These are phyloP conservation scores for Eucalyptus pauciflora DNA, from an alignment of 345 rosid genomes.

Conservation along the genomic window DNA sequence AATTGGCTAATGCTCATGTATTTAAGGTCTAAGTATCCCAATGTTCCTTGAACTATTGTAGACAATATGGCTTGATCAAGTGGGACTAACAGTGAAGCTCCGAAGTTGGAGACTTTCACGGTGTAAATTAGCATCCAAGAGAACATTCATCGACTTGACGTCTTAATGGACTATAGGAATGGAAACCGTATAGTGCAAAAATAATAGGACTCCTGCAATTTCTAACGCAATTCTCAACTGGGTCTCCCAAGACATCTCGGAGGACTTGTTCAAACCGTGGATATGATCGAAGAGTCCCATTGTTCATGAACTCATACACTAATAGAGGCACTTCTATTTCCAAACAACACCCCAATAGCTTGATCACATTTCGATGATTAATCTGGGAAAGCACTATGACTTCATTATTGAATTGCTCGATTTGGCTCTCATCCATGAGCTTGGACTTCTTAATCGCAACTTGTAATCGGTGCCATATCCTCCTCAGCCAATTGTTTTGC, in stretches of 20 bases:
- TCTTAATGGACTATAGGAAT: slow-evolving; percentile 24
- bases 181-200: slow-evolving; percentile 14
- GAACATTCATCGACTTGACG: slow-evolving; percentile 25
- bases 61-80: slow-evolving; percentile 25
- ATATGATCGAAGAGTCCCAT: slow-evolving; percentile 26
- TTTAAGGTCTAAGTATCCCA: slow-evolving; percentile 35
- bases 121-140: slow-evolving; percentile 19
- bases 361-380: slow-evolving; percentile 33
- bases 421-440: slow-evolving; percentile 18
- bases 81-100: slow-evolving; percentile 27
- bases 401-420: slow-evolving; percentile 34
- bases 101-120: slow-evolving; percentile 33
- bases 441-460: slow-evolving; percentile 39
- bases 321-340: slow-evolving; percentile 32
- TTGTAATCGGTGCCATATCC: slow-evolving; percentile 35
- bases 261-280: slow-evolving; percentile 1
- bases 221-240: slow-evolving; percentile 19
- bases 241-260: slow-evolving; percentile 9
- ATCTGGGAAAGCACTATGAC: slow-evolving; percentile 28
- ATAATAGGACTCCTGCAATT: slow-evolving; percentile 15
- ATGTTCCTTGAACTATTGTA: slow-evolving; percentile 33
- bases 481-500: slow-evolving; percentile 19
- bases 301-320: slow-evolving; percentile 23
- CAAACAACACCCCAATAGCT: slow-evolving; percentile 29
- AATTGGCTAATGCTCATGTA: slow-evolving; percentile 11